Percentiles rank a stretch among this genome's conserved stretches.
These are phyloP conservation scores for Biscogniauxia mediterranea DNA, from an alignment of 2,329 filamentous ascomycete species.

Conservation along the genomic window DNA sequence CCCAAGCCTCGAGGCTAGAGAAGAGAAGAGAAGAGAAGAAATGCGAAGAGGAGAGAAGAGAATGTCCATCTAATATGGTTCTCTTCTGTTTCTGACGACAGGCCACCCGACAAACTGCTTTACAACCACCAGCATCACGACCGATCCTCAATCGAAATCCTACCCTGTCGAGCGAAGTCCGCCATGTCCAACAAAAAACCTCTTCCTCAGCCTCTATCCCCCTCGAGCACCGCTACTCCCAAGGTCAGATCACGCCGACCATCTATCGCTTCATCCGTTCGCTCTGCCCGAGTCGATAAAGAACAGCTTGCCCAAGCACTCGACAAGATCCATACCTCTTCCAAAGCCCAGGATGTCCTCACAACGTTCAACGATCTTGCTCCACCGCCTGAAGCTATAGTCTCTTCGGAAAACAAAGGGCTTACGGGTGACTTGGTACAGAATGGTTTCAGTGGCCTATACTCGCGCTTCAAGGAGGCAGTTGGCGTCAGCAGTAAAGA, in stretches of 20 bases:
- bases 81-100: not conserved
- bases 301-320: constrained; percentile 75
- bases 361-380: constrained; percentile 95
- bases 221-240: constrained; percentile 29
- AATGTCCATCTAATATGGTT: not conserved
- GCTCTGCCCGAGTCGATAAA: constrained; percentile 59
- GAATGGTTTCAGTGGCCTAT: constrained; percentile 84
- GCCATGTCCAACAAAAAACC: constrained; percentile 33
- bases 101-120: not conserved
- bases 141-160: not conserved
- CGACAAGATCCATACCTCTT: constrained; percentile 83
- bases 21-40: not conserved
- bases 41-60: not conserved
- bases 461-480: constrained; percentile 78
- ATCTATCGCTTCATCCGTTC: constrained; percentile 45
- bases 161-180: constrained; percentile 12
- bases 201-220: constrained; percentile 36
- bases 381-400: constrained; percentile 59
- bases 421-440: constrained; percentile 73
- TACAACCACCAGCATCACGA: not conserved
- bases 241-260: constrained; percentile 37
- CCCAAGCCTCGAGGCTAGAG: not conserved
- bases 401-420: constrained; percentile 64
- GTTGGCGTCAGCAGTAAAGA: constrained; percentile 65
- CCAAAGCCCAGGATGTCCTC: constrained; percentile 79